Evolutionary conservation across 169 alveolate species (phyloP), one percentile per base, ranked within the genome.

Genomic region (Plasmodium reichenowi): DNA sequence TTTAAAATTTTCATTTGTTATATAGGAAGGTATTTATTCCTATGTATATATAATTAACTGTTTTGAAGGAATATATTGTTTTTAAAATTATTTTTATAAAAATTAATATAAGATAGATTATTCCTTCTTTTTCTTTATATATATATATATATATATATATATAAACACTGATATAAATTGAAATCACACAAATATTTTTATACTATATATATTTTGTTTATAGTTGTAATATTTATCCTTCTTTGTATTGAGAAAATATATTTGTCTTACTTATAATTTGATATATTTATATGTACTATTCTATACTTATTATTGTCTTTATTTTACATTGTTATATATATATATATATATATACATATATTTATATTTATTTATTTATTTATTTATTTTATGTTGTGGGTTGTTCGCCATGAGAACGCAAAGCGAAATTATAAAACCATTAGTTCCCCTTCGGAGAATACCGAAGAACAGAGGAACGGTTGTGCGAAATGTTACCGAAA

Each of bases 391-490:
- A 26, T 26, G 24, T 62, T 72, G 47, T 50, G 29, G 67, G 58
- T 67, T 66, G 12, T 50, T 26, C 15, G 17, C 22, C 8, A 78
- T 78, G 91, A 83, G 86, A 66, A 32, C 72, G 52, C 83, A 86
- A 72, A 86, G 86, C 48, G 88, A 86, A 63, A 50, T 22, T 22
- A 15, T 38, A 20, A 86, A 60, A 60, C 43, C 71, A 12, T 48
- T 50, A 72, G 62, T 87, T 26, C 92, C 92, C 48, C 87, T 86
- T 58, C 62, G 88, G 45, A 86, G 92, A 50, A 86, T 72, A 48
- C 92, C 92, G 32, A 70, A 59, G 45, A 86, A 86, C 38, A 86
- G 92, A 72, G 92, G 92, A 67, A 72, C 87, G 15, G 88, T 72
- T 72, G 92, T 86, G 45, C 62, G 70, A 72, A 64, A 72, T 26